phyloP scores from a whole-genome alignment of 75 land plant genomes.

The Isoetes taiwanensis region DNA sequence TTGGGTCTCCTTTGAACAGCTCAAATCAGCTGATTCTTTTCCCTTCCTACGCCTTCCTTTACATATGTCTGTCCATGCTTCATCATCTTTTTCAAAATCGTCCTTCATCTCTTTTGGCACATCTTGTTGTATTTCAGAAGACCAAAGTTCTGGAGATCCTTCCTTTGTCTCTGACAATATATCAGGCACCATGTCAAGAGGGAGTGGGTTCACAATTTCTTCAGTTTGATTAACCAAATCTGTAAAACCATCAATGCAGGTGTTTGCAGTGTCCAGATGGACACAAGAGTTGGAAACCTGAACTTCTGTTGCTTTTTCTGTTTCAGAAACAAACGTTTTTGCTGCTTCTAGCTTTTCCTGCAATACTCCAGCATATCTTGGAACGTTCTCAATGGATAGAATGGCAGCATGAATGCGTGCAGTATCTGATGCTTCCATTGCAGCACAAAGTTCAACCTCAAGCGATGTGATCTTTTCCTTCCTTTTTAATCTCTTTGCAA shows the following conservation, averaged over 20 bases:
- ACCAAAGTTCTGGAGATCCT: not conserved
- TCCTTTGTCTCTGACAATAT: not conserved
- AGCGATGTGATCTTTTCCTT: constrained; percentile 8
- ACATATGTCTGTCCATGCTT: not conserved
- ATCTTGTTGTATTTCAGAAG: not conserved
- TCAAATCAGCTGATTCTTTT: not conserved
- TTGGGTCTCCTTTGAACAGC: not conserved
- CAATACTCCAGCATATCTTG: constrained; percentile 13
- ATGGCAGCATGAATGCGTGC: constrained; percentile 7
- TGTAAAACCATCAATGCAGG: no score
- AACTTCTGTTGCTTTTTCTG: constrained; percentile 2
- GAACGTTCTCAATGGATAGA: constrained; percentile 11
- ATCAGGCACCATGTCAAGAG: not conserved
- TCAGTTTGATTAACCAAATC: not conserved
- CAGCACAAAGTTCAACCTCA: constrained; percentile 9
- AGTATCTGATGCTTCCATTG: constrained; percentile 1
- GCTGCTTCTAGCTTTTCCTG: constrained; percentile 12
- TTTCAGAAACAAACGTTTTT: not conserved
- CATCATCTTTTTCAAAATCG: not conserved
- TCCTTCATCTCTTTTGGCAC: not conserved
- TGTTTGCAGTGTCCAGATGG: no score
- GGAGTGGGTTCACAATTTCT: not conserved
- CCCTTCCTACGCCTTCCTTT: not conserved
- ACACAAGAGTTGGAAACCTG: not conserved
- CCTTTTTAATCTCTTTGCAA: constrained; percentile 17